Base-by-base conservation (phyloP, 2,329 filamentous ascomycete species). In the Nothomitra cinnamomea region DNA sequence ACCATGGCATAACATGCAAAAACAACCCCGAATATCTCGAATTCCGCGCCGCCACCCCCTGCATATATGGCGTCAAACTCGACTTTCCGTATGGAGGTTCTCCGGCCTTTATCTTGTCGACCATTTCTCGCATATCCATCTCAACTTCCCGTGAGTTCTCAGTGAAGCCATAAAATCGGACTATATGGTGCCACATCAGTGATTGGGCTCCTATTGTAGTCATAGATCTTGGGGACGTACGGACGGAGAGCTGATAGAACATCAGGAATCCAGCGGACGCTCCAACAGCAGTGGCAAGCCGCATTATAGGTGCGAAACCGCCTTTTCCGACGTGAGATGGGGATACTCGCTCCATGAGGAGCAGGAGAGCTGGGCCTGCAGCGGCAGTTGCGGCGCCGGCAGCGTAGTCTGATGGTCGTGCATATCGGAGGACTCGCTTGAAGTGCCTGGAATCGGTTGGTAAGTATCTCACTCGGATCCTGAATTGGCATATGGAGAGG, bases 41-140 rank as follows among this genome's bases (percentile, higher is more conserved):
- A 73, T 98, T 94, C 61, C 92, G 77, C 56, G 87, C 81, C 52
- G 92, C 89, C 40, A 95, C 84, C 56, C 90, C 92, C 71, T 98
- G 92, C 75, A 95, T 84, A 70, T 95, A 87, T 58, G 89, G 82
- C 55, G 83, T 84, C 62, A 95, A 71, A 53, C 72, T 72, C 63
- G 82, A 87, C 62, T 77, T 79, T 63, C 92, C 92, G 69, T 98
- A 98, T 50, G 96, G 74, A 36, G 92, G 77, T 73, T 94, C 78
- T 59, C 90, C 90, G 56, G 77, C 79, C 78, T 96, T 98, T 66
- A 96, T 89, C 71, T 90, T 94, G 67, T 82, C 79, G 38, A 95
- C 89, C 92, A 98, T 98, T 71, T 98, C 92, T 59, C 80, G 79
- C 89, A 96, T 96, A 67, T 98, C 92, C 83, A 94, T 83, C 59